Evolutionary conservation across 495 filamentous ascomycete species (phyloP).

Genomic region (Aspergillus panamensis): DNA sequence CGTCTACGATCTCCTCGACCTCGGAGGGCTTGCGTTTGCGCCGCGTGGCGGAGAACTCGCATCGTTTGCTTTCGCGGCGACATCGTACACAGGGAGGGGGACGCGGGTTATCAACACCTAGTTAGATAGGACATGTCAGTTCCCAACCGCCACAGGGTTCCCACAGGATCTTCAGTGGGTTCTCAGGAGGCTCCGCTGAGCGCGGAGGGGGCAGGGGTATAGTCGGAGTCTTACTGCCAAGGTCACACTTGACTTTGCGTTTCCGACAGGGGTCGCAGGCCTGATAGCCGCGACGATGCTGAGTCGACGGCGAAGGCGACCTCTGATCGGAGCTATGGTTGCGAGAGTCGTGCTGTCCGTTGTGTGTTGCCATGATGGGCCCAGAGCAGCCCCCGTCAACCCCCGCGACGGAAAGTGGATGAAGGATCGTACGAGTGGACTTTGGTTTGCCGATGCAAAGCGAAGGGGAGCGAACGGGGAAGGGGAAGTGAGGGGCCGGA

Average conservation of each 20-base stretch:
- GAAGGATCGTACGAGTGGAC: constrained; percentile 11
- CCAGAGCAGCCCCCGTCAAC: constrained; percentile 11
- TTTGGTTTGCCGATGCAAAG: constrained; percentile 46
- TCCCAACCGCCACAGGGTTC: not conserved
- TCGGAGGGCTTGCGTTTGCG: constrained; percentile 81
- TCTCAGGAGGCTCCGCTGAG: not conserved
- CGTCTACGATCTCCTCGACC: constrained; percentile 53
- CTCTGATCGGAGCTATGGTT: constrained; percentile 20
- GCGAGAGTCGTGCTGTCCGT: constrained; percentile 20
- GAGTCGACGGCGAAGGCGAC: constrained; percentile 31
- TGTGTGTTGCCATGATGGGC: constrained; percentile 23
- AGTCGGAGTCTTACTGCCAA: constrained; percentile 56
- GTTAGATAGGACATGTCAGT: constrained; percentile 9
- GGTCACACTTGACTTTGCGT: constrained; percentile 89
- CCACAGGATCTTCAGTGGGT: no score
- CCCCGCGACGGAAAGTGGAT: constrained; percentile 27
- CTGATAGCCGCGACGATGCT: constrained; percentile 73
- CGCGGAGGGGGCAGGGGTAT: not conserved
- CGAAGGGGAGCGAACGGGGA: constrained; percentile 12
- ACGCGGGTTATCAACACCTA: constrained; percentile 82
- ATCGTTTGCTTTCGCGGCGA: constrained; percentile 87
- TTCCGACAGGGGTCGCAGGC: constrained; percentile 88
- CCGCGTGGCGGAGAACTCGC: constrained; percentile 93
- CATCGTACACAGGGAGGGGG: constrained; percentile 94
- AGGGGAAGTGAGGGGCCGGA: constrained; percentile 4